These are phyloP conservation scores for Arxiozyma bovina DNA, from an alignment of 1,139 yeast species.

Conservation along the genomic window DNA sequence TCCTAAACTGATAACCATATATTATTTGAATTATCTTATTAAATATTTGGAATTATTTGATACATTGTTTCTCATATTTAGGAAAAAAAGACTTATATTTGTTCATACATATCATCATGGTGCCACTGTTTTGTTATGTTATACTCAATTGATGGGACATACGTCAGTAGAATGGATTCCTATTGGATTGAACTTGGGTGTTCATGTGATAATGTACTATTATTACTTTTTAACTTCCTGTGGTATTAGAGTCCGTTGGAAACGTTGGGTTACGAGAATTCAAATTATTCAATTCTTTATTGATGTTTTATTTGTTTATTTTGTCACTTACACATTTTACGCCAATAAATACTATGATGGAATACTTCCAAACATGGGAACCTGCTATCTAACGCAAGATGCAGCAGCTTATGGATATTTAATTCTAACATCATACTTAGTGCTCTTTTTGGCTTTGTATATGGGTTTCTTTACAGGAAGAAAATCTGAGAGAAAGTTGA, in stretches of 20 bases:
- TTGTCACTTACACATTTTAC: slow-evolving; percentile 77
- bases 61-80: slow-evolving; percentile 83
- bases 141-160: slow-evolving; percentile 81
- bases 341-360: slow-evolving; percentile 47
- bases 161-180: slow-evolving; percentile 96
- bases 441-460: slow-evolving; percentile 86
- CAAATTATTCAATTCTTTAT: slow-evolving; percentile 90
- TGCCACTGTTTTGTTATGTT: slow-evolving; percentile 91
- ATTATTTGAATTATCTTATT: slow-evolving; percentile 70
- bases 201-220: slow-evolving; percentile 97
- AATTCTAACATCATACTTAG: slow-evolving; percentile 79
- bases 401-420: slow-evolving; percentile 89
- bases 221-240: slow-evolving; percentile 90
- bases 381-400: slow-evolving; percentile 82
- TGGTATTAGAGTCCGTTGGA: slow-evolving; percentile 98
- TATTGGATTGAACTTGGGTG: slow-evolving; percentile 76
- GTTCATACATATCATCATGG: slow-evolving; percentile 97
- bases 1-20: slow-evolving; percentile 70
- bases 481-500: slow-evolving; percentile 26
- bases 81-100: slow-evolving; percentile 81
- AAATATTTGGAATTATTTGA: slow-evolving; percentile 80
- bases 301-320: slow-evolving; percentile 82
- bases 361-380: slow-evolving; percentile 69
- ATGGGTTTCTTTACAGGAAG: slow-evolving; percentile 63
- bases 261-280: slow-evolving; percentile 95